A percentile compares a stretch with the other conserved stretches of the same genome.
Evolutionary conservation across 1,284 basidiomycete genomes (phyloP).

Genomic region (Leccinum brunneo-olivaceum): DNA sequence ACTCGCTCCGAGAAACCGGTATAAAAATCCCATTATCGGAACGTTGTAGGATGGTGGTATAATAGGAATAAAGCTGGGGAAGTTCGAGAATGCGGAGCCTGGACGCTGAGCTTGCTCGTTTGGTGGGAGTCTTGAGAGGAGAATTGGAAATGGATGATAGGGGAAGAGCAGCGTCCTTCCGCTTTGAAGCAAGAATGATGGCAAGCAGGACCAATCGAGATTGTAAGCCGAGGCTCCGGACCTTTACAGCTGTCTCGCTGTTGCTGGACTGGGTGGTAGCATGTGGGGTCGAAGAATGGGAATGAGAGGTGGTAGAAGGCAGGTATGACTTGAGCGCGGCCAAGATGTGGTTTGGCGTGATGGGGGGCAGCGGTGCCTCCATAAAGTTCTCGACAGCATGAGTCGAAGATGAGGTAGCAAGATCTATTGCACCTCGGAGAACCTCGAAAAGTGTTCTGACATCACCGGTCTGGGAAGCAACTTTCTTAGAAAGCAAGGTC

Average conservation of each 20-base stretch:
- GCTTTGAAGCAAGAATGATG: slow-evolving; percentile 56
- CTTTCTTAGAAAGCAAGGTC: slow-evolving; percentile 66
- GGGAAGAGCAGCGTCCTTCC: slow-evolving; percentile 50
- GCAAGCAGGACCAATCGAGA: slow-evolving; percentile 61
- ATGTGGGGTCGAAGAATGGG: slow-evolving; percentile 14
- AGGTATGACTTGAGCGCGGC: slow-evolving; percentile 63
- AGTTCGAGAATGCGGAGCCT: slow-evolving; percentile 42
- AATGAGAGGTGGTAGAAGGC: slow-evolving; percentile 38
- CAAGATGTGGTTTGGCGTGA: slow-evolving; percentile 60
- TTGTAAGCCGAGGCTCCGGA: slow-evolving; percentile 64
- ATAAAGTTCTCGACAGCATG: slow-evolving; percentile 34
- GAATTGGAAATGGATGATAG: slow-evolving; percentile 35
- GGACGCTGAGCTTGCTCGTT: slow-evolving; percentile 39
- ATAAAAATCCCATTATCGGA: slow-evolving; percentile 48
- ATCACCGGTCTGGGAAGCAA: slow-evolving; percentile 72
- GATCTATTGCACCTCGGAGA: slow-evolving; percentile 67
- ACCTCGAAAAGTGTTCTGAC: slow-evolving; percentile 73
- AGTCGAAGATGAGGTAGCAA: slow-evolving; percentile 38
- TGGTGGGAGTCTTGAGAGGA: slow-evolving; percentile 42
- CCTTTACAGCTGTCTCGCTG: slow-evolving; percentile 59
- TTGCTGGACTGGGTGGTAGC: slow-evolving; percentile 32
- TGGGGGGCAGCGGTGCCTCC: slow-evolving; percentile 35
- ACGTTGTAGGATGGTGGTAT: slow-evolving; percentile 50
- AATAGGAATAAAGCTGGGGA: slow-evolving; percentile 57
- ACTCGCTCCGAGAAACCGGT: slow-evolving; percentile 68